These are phyloP conservation scores for Nyctanthes arbortristis DNA, from an alignment of 257 asterid genomes.

Conservation along the genomic window DNA sequence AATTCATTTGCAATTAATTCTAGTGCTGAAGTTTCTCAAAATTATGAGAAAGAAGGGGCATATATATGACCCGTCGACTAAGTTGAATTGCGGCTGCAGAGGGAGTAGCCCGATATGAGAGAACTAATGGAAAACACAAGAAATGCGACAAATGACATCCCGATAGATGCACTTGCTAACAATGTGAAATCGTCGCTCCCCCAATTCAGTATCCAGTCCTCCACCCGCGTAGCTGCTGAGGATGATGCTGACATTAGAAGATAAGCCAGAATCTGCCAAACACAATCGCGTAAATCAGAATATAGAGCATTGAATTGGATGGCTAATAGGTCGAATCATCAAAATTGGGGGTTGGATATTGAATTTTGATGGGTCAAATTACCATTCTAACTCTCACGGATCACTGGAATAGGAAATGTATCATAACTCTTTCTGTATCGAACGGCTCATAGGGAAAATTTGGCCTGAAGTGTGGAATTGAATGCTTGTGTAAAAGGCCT, in stretches of 20 bases:
- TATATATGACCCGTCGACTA: slow-evolving; percentile 18
- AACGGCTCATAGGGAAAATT: too few species aligned
- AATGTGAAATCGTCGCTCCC: slow-evolving; percentile 77
- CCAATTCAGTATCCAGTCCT: slow-evolving; percentile 84
- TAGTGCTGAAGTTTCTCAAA: background rate
- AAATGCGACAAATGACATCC: slow-evolving; percentile 77
- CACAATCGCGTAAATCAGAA: too few species aligned
- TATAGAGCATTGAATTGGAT: background rate
- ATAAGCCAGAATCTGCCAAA: slow-evolving; percentile 70
- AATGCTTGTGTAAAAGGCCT: background rate
- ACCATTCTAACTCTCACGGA: too few species aligned
- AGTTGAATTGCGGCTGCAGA: slow-evolving; percentile 49
- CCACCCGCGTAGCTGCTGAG: slow-evolving; percentile 80
- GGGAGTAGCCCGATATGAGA: slow-evolving; percentile 65
- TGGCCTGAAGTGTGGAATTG: too few species aligned
- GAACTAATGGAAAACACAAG: slow-evolving; percentile 68
- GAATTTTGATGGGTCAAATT: too few species aligned
- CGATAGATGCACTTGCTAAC: slow-evolving; percentile 77
- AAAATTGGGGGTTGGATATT: too few species aligned
- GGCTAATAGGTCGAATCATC: too few species aligned
- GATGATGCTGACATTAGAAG: slow-evolving; percentile 89
- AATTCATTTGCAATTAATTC: background rate
- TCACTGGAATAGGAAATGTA: too few species aligned
- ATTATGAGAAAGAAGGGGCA: background rate
- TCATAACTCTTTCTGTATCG: too few species aligned